Base-by-base conservation (phyloP, 2,329 filamentous ascomycete genomes). In the Cryphonectria parasitica region DNA sequence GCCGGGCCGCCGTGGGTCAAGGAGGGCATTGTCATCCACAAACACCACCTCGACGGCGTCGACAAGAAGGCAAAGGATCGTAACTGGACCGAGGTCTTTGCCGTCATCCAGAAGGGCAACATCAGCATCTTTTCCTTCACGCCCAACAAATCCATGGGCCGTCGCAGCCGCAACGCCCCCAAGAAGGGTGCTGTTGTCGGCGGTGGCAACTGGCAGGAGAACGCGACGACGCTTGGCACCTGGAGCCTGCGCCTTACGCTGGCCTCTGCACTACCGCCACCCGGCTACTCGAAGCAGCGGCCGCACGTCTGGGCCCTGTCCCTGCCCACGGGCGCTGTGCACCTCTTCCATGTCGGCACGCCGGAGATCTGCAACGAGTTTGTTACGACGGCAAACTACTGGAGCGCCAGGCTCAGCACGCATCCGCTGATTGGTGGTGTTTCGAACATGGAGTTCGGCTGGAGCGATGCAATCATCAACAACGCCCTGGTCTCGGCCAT, bases 181-280 rank as follows among this genome's bases (percentile, higher is more conserved):
- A 81, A 84, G 67, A 85, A 84, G 70, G 86, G 87, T 13, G 90
- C 89, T 17, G 88, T 90, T 8, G 96, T 98, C 2, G 96, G 96
- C 74, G 96, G 96, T 72, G 96, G 96, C 34, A 98, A 99, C 80
- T 99, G 96, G 96, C 95, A 95, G 80, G 95, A 98, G 75, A 98
- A 97, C 78, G 96, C 96, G 6, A 94, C 97, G 74, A 93, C 91
- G 74, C 85, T 98, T 13, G 95, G 93, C 76, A 92, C 91, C 28
- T 98, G 98, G 80, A 90, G 92, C 60, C 88, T 99, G 10, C 89
- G 95, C 28, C 95, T 98, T 79, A 97, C 95, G 0, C 92, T 98
- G 74, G 96, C 96, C 15, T 97, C 94, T 69, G 90, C 92, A 0
- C 87, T 99, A 19, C 96, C 96, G 11, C 88, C 94, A 0, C 95